Percentiles rank a stretch among this genome's conserved stretches.
Evolutionary conservation across 176 grass and related monocot species (phyloP).

Genomic region (Zizania latifolia): DNA sequence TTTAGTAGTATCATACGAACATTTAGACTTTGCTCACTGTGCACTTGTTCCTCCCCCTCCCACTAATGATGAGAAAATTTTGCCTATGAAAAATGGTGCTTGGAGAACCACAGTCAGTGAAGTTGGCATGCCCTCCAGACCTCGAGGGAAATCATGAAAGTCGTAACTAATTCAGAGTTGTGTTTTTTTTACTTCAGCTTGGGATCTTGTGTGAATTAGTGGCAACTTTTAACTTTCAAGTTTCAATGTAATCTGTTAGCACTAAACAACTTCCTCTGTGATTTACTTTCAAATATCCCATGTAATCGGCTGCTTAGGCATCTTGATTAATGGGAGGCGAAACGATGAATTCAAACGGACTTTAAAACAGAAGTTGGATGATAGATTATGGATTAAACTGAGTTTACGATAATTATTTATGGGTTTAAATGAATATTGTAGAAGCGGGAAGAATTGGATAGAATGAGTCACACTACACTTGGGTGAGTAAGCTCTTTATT

Average conservation of each 20-base stretch:
- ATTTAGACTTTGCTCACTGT: background rate
- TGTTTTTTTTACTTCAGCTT: background rate
- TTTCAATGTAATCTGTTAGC: too few species aligned
- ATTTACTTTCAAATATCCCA: background rate
- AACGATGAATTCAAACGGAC: too few species aligned
- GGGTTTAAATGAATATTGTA: too few species aligned
- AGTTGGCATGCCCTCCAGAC: background rate
- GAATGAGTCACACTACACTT: too few species aligned
- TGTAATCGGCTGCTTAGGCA: too few species aligned
- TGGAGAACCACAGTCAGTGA: background rate
- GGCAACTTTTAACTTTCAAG: too few species aligned
- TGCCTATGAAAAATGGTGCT: constrained; percentile 4
- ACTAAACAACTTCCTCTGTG: background rate
- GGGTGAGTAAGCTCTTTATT: too few species aligned
- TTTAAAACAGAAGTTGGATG: too few species aligned
- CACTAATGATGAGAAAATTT: constrained; percentile 18
- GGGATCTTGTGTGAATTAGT: background rate
- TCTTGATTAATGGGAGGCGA: too few species aligned
- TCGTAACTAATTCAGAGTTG: background rate
- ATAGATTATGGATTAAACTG: too few species aligned
- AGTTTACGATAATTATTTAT: too few species aligned
- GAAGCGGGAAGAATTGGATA: too few species aligned
- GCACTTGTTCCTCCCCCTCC: background rate
- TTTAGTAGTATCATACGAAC: background rate
- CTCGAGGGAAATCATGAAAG: background rate